Evolutionary conservation across 2,329 filamentous ascomycete species (phyloP), one percentile per base, ranked within the genome.

Genomic region (Fusarium clavum): DNA sequence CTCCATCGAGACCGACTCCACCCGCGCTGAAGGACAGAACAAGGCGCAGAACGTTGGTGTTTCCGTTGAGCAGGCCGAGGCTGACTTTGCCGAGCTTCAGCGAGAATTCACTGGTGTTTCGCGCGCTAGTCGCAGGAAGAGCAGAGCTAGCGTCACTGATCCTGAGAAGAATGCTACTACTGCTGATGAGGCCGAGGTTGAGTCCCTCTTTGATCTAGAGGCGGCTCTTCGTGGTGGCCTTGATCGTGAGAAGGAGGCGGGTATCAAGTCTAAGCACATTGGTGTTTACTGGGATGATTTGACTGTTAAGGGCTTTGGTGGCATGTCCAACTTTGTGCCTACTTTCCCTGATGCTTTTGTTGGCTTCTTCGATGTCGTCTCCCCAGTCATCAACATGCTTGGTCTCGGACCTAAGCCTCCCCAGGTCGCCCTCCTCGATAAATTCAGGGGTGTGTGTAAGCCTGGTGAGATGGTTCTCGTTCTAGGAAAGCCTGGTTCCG

Each of bases 391-490:
- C 80, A 83, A 82, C 20, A 74, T 94, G 12, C 80, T 94, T 2
- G 91, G 92, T 0, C 75, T 89, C 18, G 88, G 89, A 1, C 88
- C 87, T 60, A 92, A 92, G 77, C 90, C 90, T 4, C 83, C 83
- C 32, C 91, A 97, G 77, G 87, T 90, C 43, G 90, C 93, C 8
- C 90, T 97, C 47, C 81, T 97, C 25, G 86, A 93, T 66, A 84
- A 87, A 69, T 96, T 94, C 81, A 85, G 84, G 54, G 92, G 91
- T 32, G 85, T 92, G 2, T 88, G 89, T 60, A 90, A 91, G 69
- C 92, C 93, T 0, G 94, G 94, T 2, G 94, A 97, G 83, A 97
- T 97, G 94, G 87, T 95, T 0, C 84, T 97, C 3, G 93, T 97
- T 0, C 84, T 97, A 9, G 93, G 93, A 24, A 87, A 90, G 67